These are phyloP conservation scores for Podaxis sp. DNA, from an alignment of 768 basidiomycete genomes.

Conservation along the genomic window DNA sequence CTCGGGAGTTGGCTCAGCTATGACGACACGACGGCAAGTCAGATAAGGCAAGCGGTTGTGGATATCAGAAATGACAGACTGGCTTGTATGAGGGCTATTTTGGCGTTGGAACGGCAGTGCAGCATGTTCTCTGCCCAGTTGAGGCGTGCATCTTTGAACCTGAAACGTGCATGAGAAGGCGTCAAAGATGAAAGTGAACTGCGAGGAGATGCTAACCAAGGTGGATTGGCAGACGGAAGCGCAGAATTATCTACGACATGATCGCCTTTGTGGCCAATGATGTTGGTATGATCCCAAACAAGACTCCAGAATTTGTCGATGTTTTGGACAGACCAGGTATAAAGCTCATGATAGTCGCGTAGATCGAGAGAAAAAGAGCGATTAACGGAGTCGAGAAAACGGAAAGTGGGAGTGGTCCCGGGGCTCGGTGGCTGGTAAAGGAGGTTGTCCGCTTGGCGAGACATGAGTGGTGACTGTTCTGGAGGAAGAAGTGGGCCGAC, in stretches of 20 bases:
- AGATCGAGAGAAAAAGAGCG: constrained; percentile 42
- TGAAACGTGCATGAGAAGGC: constrained; percentile 22
- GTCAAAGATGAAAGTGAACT: constrained; percentile 8
- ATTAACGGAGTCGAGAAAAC: constrained; percentile 54
- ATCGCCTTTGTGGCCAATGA: constrained; percentile 62
- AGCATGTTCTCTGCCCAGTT: constrained; percentile 89
- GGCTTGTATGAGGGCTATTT: constrained; percentile 67
- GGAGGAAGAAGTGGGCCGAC: constrained; percentile 12
- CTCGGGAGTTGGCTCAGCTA: constrained; percentile 64
- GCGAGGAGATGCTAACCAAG: constrained; percentile 48
- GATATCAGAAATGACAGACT: constrained; percentile 44
- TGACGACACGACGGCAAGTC: constrained; percentile 19
- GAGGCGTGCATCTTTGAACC: constrained; percentile 58
- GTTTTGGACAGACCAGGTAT: constrained; percentile 60
- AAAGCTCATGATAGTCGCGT: constrained; percentile 61
- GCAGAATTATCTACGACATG: constrained; percentile 58
- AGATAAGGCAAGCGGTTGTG: constrained; percentile 14
- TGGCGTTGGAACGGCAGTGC: constrained; percentile 50
- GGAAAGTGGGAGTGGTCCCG: constrained; percentile 44
- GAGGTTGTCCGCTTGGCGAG: constrained; percentile 24
- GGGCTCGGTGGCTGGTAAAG: constrained; percentile 45
- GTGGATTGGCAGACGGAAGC: constrained; percentile 58
- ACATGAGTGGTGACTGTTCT: constrained; percentile 1
- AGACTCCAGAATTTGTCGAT: constrained; percentile 67
- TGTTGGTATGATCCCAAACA: constrained; percentile 68